Evolutionary conservation across 2,329 filamentous ascomycete species (phyloP).

Genomic region (Daldinia sp.): DNA sequence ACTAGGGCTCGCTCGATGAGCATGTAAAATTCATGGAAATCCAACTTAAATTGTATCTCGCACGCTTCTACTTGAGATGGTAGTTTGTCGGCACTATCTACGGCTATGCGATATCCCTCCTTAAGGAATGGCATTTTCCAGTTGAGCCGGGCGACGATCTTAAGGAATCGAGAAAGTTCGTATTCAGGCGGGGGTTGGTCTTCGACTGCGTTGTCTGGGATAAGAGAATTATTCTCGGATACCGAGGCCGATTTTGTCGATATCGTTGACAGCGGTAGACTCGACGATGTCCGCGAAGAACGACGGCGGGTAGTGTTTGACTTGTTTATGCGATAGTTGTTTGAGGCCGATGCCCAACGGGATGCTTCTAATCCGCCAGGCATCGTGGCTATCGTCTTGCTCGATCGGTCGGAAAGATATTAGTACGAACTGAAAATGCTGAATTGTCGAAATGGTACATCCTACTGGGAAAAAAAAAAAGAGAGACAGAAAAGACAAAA

Average conservation of each 20-base stretch:
- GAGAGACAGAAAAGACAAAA: not conserved
- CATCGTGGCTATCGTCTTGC: conserved; percentile 14
- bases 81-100: conserved; percentile 55
- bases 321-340: conserved; percentile 11
- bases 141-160: conserved; percentile 69
- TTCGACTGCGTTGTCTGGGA: not conserved
- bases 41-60: conserved; percentile 80
- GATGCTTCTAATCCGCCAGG: conserved; percentile 41
- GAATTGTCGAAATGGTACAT: conserved; percentile 17
- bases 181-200: conserved; percentile 38
- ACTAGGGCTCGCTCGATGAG: conserved; percentile 78
- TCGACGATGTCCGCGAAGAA: not conserved
- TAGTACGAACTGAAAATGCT: not conserved
- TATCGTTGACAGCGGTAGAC: not conserved
- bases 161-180: conserved; percentile 69
- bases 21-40: conserved; percentile 82
- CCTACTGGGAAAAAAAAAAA: not conserved
- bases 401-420: not conserved
- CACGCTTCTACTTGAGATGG: conserved; percentile 48
- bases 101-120: conserved; percentile 66
- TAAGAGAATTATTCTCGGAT: conserved; percentile 3
- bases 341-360: conserved; percentile 42
- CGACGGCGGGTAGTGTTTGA: not conserved
- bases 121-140: conserved; percentile 74
- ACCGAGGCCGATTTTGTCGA: conserved; percentile 6